Percentiles rank a stretch among this genome's conserved stretches.
Conservation (phyloP, 2,329 filamentous ascomycete species). For the Xylaria digitata region DNA sequence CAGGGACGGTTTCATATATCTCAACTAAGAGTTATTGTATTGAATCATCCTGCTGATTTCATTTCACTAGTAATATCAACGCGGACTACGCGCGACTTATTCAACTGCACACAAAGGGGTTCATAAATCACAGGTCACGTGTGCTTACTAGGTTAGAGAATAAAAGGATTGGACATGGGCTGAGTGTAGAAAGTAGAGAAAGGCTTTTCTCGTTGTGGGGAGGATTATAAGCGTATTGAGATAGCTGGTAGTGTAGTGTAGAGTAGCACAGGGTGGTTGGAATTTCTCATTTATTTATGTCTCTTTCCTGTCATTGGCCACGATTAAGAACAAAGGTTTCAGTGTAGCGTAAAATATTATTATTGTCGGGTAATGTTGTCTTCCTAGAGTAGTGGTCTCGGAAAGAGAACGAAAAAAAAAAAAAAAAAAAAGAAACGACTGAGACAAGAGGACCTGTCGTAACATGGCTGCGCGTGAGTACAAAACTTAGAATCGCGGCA, state of each 20-base stretch:
- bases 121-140: neutral
- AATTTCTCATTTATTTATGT: no score
- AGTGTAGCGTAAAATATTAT: no score
- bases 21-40: neutral
- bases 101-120: neutral
- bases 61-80: neutral
- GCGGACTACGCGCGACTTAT: neutral
- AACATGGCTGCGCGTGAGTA: neutral
- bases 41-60: neutral
- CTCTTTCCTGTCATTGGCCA: no score
- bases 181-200: no score
- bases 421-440: constrained; percentile 17
- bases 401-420: constrained; percentile 1
- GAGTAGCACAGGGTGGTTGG: no score
- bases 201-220: neutral
- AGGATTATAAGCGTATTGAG: no score
- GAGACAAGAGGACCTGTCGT: constrained; percentile 11
- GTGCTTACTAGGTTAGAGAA: constrained; percentile 10
- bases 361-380: neutral
- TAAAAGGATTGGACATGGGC: neutral
- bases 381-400: neutral
- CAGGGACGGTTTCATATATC: constrained; percentile 19
- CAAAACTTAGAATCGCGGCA: neutral
- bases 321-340: no score
- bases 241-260: no score